phyloP scores from a whole-genome alignment of 1,284 basidiomycete species.

The Papiliotrema flavescens region DNA sequence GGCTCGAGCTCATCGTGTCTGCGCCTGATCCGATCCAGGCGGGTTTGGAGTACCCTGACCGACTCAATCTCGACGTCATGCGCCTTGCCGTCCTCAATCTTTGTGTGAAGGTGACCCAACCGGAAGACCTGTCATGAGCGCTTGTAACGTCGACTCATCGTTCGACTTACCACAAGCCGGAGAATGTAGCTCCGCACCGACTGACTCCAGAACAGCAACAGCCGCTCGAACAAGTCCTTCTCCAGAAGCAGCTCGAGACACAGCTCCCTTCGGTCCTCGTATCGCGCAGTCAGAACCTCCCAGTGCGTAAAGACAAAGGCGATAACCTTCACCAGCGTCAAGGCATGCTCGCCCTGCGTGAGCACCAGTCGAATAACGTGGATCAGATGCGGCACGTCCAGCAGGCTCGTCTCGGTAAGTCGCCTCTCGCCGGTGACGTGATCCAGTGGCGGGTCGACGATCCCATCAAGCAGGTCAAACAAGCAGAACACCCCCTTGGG shows the following conservation, averaged over 20 bases:
- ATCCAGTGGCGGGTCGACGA: constrained; percentile 42
- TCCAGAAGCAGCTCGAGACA: constrained; percentile 51
- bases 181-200: constrained; percentile 52
- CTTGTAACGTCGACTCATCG: neutral
- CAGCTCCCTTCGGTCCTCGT: constrained; percentile 49
- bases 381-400: constrained; percentile 52
- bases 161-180: constrained; percentile 46
- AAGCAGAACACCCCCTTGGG: constrained; percentile 53
- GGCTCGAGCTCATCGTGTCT: constrained; percentile 52
- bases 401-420: constrained; percentile 24
- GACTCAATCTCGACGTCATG: constrained; percentile 49
- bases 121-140: constrained; percentile 47
- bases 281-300: constrained; percentile 50
- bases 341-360: constrained; percentile 52
- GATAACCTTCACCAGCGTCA: constrained; percentile 52
- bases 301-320: constrained; percentile 54
- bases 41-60: constrained; percentile 50
- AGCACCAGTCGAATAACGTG: constrained; percentile 50
- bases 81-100: constrained; percentile 32
- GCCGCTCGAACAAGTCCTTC: constrained; percentile 49
- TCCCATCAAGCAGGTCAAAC: constrained; percentile 49
- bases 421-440: constrained; percentile 21
- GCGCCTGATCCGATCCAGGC: constrained; percentile 51
- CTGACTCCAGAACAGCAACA: constrained; percentile 53
- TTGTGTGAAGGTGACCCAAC: constrained; percentile 51